These are phyloP conservation scores for Acidiella bohemica DNA, from an alignment of 495 filamentous ascomycete species.

Conservation along the genomic window DNA sequence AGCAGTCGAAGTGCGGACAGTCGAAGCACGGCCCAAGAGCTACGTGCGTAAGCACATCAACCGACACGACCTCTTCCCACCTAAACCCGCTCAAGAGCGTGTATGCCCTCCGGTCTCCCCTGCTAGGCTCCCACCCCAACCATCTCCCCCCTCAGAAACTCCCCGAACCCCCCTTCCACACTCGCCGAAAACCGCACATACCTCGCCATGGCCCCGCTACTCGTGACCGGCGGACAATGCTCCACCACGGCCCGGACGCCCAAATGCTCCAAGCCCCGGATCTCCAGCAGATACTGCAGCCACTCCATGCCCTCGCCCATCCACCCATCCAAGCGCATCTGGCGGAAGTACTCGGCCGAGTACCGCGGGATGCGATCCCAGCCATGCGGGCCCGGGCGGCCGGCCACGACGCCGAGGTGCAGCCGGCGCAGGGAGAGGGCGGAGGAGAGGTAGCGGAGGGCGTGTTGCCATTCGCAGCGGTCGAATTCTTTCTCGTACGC, in stretches of 20 bases:
- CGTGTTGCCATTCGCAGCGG: conserved; percentile 37
- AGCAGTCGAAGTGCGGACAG: no score
- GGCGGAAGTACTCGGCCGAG: conserved; percentile 29
- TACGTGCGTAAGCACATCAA: no score
- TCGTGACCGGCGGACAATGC: conserved; percentile 30
- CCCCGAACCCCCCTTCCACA: conserved; percentile 36
- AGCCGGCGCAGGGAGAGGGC: conserved; percentile 29
- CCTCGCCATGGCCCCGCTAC: conserved; percentile 31
- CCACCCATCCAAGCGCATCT: conserved; percentile 20
- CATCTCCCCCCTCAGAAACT: conserved; percentile 32
- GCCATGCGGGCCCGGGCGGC: conserved; percentile 28
- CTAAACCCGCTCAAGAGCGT: no score
- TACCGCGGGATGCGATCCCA: conserved; percentile 33
- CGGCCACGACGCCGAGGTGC: conserved; percentile 35
- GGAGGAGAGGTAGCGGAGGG: conserved; percentile 18
- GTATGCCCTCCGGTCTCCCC: no score
- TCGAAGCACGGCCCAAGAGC: no score
- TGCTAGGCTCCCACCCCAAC: no score
- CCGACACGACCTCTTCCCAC: no score
- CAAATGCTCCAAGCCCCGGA: conserved; percentile 31
- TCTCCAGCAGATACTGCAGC: conserved; percentile 32
- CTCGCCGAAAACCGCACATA: conserved; percentile 40
- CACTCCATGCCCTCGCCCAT: conserved; percentile 38
- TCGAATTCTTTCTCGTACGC: conserved; percentile 38
- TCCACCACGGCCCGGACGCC: conserved; percentile 33